Evolutionary conservation across 78 protist species (phyloP).

Genomic region (Dictyostelium capitatum): DNA sequence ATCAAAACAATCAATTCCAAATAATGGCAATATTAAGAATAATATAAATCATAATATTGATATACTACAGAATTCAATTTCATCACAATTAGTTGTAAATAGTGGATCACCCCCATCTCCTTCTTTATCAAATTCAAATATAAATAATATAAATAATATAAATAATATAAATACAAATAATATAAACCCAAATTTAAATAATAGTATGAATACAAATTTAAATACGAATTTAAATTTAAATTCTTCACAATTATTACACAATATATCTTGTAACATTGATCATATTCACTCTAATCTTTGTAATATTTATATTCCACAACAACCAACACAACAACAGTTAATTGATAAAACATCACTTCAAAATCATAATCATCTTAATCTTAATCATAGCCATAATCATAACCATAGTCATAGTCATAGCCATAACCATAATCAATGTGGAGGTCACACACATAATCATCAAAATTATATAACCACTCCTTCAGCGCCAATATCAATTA

Average conservation of each 20-base stretch:
- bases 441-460: too few species aligned
- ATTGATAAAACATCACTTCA: background rate
- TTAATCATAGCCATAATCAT: background rate
- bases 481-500: too few species aligned
- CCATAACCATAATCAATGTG: background rate
- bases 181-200: background rate
- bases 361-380: background rate
- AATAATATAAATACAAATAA: too few species aligned
- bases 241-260: background rate
- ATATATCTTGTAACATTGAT: background rate
- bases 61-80: background rate
- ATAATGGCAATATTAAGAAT: background rate
- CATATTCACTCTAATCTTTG: background rate
- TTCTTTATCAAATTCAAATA: background rate
- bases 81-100: background rate
- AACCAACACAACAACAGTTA: background rate
- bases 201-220: background rate
- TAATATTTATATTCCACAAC: background rate
- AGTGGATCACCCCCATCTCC: background rate
- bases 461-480: too few species aligned
- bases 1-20: background rate
- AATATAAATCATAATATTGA: background rate
- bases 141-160: too few species aligned
- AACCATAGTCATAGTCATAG: background rate
- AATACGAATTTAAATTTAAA: background rate